These are phyloP conservation scores for Solanum arcanum DNA, from an alignment of 257 asterid species.

Conservation along the genomic window DNA sequence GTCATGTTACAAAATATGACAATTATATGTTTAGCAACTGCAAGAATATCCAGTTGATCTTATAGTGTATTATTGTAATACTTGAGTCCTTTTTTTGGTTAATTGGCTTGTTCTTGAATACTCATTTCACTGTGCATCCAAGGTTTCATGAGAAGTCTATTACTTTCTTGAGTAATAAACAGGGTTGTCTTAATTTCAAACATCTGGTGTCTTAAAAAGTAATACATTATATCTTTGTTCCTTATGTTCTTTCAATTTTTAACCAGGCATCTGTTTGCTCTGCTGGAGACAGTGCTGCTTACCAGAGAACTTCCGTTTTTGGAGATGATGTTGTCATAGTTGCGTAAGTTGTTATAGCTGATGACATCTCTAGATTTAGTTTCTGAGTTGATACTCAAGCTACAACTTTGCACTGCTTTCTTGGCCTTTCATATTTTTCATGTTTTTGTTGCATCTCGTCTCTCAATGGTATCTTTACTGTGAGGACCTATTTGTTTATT, in stretches of 20 bases:
- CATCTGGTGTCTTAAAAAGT: background rate
- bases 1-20: background rate
- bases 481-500: background rate
- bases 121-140: background rate
- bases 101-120: background rate
- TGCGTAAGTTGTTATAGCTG: slow-evolving; percentile 54
- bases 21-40: background rate
- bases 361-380: background rate
- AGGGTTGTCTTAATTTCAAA: background rate
- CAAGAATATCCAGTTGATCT: background rate
- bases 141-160: background rate
- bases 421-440: background rate
- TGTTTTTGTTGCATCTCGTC: background rate
- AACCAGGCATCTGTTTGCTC: slow-evolving; percentile 71
- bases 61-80: background rate
- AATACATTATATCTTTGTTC: background rate
- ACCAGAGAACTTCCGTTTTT: slow-evolving; percentile 71
- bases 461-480: background rate
- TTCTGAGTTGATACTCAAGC: background rate
- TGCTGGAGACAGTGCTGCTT: slow-evolving; percentile 95
- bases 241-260: slow-evolving; percentile 2
- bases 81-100: background rate
- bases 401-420: background rate
- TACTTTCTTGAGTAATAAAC: background rate
- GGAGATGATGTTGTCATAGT: slow-evolving; percentile 97